phyloP scores from a whole-genome alignment of 1,139 yeast species.

The Zygotorulaspora mrakii region DNA sequence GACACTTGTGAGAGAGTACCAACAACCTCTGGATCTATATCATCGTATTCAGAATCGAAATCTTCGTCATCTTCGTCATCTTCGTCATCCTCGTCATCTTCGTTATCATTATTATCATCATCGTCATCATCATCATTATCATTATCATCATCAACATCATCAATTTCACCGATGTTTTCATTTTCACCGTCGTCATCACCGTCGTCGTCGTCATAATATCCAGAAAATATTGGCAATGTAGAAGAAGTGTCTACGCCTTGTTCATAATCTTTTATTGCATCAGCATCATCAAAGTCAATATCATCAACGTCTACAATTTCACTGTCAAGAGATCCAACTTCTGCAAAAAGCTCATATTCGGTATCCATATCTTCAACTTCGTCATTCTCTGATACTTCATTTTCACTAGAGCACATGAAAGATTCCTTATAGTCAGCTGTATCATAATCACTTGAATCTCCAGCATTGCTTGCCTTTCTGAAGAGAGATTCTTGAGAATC shows the following conservation, averaged over 20 bases:
- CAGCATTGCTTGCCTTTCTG: background rate
- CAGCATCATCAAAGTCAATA: background rate
- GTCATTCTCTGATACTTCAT: constrained; percentile 7
- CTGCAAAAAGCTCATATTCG: constrained; percentile 6
- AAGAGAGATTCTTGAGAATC: background rate
- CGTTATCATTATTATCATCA: constrained; percentile 1
- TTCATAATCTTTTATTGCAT: constrained; percentile 6
- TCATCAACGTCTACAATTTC: constrained; percentile 6
- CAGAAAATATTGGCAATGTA: background rate
- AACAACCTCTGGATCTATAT: constrained; percentile 10
- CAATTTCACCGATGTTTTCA: background rate
- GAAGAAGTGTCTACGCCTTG: constrained; percentile 2
- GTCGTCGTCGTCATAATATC: constrained; percentile 2
- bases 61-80: constrained; percentile 9
- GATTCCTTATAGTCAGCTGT: constrained; percentile 5
- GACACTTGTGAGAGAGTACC: constrained; percentile 7
- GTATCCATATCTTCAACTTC: constrained; percentile 7
- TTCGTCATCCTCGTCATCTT: constrained; percentile 5
- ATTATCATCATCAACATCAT: constrained; percentile 1
- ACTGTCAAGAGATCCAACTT: constrained; percentile 7
- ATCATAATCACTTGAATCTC: background rate
- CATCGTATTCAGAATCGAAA: constrained; percentile 18
- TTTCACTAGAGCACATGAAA: constrained; percentile 5
- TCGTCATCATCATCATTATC: constrained; percentile 5
- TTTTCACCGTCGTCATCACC: background rate